Base-by-base conservation (phyloP, 2,329 filamentous ascomycete genomes). In the Verticillium isaacii region DNA sequence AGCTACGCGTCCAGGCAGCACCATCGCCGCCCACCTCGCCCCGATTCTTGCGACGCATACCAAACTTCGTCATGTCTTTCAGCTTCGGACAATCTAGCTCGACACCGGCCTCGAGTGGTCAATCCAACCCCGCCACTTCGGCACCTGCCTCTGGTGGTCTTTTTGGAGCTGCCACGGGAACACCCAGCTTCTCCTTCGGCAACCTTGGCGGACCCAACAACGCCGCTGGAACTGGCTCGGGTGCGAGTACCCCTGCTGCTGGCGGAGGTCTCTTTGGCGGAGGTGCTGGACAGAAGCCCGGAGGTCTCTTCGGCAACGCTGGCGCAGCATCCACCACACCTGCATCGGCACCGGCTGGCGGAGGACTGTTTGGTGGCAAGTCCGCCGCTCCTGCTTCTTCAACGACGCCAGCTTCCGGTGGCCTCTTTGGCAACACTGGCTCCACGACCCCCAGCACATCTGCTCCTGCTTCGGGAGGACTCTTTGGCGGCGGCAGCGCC, bases 161-260 rank as follows among this genome's bases (percentile, higher is more conserved):
- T 9, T 82, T 83, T 67, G 78, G 78, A 55, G 64, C 65, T 61
- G 69, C 67, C 36, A 60, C 62, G 36, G 68, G 70, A 50, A 65
- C 73, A 29, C 67, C 78, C 29, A 63, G 66, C 9, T 81, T 83
- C 68, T 75, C 76, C 11, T 84, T 84, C 63, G 75, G 75, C 39
- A 68, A 65, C 23, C 34, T 68, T 29, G 68, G 65, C 17, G 32
- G 29, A 9, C 25, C 57, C 7, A 59, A 59, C 39, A 59, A 59
- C 39, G 52, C n/a, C 12, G 32, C 58, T 37, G 62, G 68, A n/a
- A 63, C 68, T 52, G 67, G 64, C 41, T 71, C 68, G 56, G 69
- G 58, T 61, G 65, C 71, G 32, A 57, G 65, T 19, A 70, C 74
- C 14, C 65, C 74, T 11, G 61, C 73, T 5, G 69, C 68, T 37